Percentiles rank a stretch among this genome's conserved stretches.
phyloP scores from a whole-genome alignment of 1,284 basidiomycete species.

The Pyrrhoderma lamaoense region DNA sequence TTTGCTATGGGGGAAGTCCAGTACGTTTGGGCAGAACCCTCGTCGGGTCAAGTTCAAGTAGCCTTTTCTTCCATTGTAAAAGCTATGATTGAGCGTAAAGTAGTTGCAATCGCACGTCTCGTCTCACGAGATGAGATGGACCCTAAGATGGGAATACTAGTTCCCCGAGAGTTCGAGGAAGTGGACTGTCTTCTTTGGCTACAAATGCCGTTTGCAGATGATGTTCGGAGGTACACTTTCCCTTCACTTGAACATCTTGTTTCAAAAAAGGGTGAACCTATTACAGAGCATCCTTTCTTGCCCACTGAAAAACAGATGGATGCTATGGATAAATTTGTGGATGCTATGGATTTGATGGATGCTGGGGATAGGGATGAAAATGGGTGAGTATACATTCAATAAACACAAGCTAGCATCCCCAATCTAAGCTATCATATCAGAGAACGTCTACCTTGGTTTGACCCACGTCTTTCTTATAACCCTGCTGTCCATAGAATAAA shows the following conservation, averaged over 20 bases:
- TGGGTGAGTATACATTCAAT: constrained; percentile 38
- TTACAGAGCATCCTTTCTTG: constrained; percentile 74
- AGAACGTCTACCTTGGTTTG: constrained; percentile 68
- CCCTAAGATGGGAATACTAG: constrained; percentile 78
- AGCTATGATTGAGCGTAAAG: constrained; percentile 63
- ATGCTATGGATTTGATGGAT: constrained; percentile 79
- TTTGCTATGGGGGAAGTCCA: constrained; percentile 81
- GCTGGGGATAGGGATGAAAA: constrained; percentile 64
- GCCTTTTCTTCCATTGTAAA: constrained; percentile 81
- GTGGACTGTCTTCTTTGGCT: constrained; percentile 80
- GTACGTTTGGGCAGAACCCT: constrained; percentile 78
- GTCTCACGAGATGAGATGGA: constrained; percentile 68
- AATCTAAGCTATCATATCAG: not conserved
- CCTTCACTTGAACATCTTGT: constrained; percentile 72
- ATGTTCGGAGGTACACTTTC: constrained; percentile 83
- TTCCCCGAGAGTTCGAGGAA: constrained; percentile 53
- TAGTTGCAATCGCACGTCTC: constrained; percentile 76
- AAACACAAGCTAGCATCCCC: not conserved
- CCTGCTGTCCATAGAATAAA: constrained; percentile 88
- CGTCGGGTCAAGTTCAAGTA: constrained; percentile 66
- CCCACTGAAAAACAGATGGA: constrained; percentile 74
- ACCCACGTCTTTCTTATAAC: constrained; percentile 73
- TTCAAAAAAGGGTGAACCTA: constrained; percentile 66
- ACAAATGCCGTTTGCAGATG: constrained; percentile 91
- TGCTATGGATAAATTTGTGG: constrained; percentile 83